Evolutionary conservation across 768 basidiomycete genomes (phyloP), one percentile per base, ranked within the genome.

Genomic region (Podaxis sp.): DNA sequence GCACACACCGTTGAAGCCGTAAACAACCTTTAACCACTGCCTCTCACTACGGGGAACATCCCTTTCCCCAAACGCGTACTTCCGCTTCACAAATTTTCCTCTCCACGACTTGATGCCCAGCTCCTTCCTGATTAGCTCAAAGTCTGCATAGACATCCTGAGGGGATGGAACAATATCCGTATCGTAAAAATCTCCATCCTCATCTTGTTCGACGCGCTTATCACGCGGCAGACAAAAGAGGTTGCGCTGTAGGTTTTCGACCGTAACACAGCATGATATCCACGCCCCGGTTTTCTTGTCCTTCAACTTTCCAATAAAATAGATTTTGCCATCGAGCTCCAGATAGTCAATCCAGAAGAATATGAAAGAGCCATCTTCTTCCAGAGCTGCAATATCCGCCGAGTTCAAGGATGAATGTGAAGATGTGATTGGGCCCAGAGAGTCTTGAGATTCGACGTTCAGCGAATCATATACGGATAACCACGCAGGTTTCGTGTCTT

Each of bases 341-440:
- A 96, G 85, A 69, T 94, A 94, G 71, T 99, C 97, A 22, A 98
- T 80, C 97, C 97, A 99, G 79, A 89, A 99, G 80, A 99, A 95
- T 28, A 84, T 84, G 13, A 99, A 77, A 2, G 87, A 90, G 1
- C 93, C 95, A 66, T 97, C 94, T 3, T 84, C 76, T 70, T 98
- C 93, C 2, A 95, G 80, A 0, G 88, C 89, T 46, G 83, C 82
- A 6, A 87, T 66, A 22, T 80, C 71, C 71, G 69, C 70, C 54
- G 80, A 64, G 55, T 82, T 76, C 52, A 71, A 65, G 3, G 79
- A 67, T 5, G 77, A 74, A 15, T 73, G 71, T 4, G 74, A 71
- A 6, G 77, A 72, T 2, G 74, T 59, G 36, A 82, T 72, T 26
- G 77, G 79, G 13, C 88, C 90, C 28, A 90, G 74, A 1, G 80